A percentile compares a stretch with the other conserved stretches of the same genome.
These are phyloP conservation scores for Chenopodium suecicum DNA, from an alignment of 148 eudicot genomes.

Conservation along the genomic window DNA sequence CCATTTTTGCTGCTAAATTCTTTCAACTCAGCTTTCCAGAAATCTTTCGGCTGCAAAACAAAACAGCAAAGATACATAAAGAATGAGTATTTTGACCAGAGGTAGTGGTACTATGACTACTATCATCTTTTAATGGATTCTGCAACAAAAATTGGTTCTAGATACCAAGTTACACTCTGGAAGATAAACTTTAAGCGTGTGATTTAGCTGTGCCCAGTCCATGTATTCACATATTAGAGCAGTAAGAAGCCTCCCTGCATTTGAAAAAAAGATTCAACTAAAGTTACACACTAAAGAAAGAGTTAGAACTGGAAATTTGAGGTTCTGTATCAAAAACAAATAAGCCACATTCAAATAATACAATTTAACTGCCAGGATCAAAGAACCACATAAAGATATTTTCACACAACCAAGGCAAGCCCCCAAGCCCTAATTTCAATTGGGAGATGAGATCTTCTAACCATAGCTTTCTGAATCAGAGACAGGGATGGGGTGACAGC, in stretches of 20 bases:
- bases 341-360: conserved; percentile 4
- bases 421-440: not conserved
- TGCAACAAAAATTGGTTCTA: not conserved
- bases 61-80: conserved; percentile 10
- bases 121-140: not conserved
- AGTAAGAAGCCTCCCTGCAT: conserved; percentile 85
- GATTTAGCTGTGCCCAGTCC: conserved; percentile 94
- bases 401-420: not conserved
- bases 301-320: not conserved
- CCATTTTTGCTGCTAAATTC: conserved; percentile 92
- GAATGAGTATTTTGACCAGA: not conserved
- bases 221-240: conserved; percentile 91
- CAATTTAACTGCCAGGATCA: not conserved
- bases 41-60: conserved; percentile 70
- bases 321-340: not conserved
- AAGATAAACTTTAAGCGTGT: conserved; percentile 81
- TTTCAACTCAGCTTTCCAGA: conserved; percentile 88
- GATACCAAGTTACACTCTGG: conserved; percentile 94
- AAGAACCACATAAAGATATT: not conserved
- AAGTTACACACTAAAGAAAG: not conserved
- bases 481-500: not conserved
- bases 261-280: conserved; percentile 16
- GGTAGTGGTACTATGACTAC: too few relatives aligned
- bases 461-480: not conserved
- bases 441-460: too few relatives aligned